Evolutionary conservation across 257 asterid genomes (phyloP).

Genomic region (Eustoma russellianum): DNA sequence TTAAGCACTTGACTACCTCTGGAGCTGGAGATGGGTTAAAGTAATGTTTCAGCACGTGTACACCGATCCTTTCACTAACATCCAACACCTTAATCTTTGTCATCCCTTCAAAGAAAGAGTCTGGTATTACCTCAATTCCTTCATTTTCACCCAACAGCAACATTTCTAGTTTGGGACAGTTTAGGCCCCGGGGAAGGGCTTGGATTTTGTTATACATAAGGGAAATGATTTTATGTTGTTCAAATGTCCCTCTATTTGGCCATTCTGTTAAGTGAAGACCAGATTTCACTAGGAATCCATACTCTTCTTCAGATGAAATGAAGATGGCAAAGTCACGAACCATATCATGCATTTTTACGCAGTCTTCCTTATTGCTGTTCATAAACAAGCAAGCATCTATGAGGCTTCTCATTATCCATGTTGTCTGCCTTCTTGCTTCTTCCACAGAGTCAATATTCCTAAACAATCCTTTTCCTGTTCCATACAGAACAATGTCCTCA

Average conservation of each 20-base stretch:
- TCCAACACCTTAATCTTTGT: conserved; percentile 1
- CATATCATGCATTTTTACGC: conserved; percentile 4
- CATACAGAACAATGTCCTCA: conserved; percentile 7
- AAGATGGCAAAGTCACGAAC: conserved; percentile 11
- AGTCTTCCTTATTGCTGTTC: too few relatives aligned
- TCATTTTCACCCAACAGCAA: conserved; percentile 14
- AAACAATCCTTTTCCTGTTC: conserved; percentile 5
- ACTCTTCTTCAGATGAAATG: conserved; percentile 7
- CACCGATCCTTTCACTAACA: conserved; percentile 14
- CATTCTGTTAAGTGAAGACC: conserved; percentile 9
- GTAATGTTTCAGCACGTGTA: conserved; percentile 1
- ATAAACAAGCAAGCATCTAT: conserved; percentile 4
- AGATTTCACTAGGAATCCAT: conserved; percentile 7
- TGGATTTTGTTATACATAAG: conserved; percentile 9
- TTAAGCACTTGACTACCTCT: not conserved
- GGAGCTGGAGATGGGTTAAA: not conserved
- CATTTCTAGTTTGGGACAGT: conserved; percentile 12
- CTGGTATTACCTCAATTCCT: conserved; percentile 6
- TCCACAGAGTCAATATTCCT: not conserved
- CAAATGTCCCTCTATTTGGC: conserved; percentile 3
- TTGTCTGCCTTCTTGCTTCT: conserved; percentile 1
- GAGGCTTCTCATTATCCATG: conserved; percentile 1
- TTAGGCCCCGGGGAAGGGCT: conserved; percentile 3
- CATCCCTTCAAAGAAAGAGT: not conserved
- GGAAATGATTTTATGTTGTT: conserved; percentile 4